phyloP scores from a whole-genome alignment of 2,329 filamentous ascomycete genomes.

The Magnaporthiopsis poae region DNA sequence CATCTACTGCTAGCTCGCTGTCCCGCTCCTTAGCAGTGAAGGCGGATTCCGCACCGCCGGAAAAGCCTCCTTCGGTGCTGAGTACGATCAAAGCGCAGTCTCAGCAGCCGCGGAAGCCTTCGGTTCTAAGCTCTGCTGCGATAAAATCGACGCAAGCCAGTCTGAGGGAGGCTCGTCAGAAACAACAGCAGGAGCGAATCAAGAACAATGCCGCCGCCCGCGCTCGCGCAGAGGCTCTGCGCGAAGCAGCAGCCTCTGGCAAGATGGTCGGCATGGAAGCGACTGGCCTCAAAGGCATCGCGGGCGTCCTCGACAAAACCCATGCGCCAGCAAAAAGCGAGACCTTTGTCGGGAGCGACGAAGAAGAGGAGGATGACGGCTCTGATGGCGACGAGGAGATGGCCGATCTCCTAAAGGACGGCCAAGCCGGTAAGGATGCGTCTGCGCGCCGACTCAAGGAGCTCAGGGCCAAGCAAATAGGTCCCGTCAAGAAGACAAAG shows the following conservation, averaged over 20 bases:
- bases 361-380: slow-evolving; percentile 63
- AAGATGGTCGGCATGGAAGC: slow-evolving; percentile 60
- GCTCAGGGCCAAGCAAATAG: slow-evolving; percentile 43
- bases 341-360: slow-evolving; percentile 81
- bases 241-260: slow-evolving; percentile 28
- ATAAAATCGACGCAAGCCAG: slow-evolving; percentile 27
- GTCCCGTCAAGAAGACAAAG: slow-evolving; percentile 75
- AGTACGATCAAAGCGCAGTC: slow-evolving; percentile 18
- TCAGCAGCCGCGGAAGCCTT: slow-evolving; percentile 26
- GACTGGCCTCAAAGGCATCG: slow-evolving; percentile 64
- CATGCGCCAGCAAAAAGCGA: slow-evolving; percentile 65
- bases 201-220: slow-evolving; percentile 63
- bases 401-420: slow-evolving; percentile 37
- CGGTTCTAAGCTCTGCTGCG: slow-evolving; percentile 9
- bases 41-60: not conserved
- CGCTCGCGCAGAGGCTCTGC: slow-evolving; percentile 55
- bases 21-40: not conserved
- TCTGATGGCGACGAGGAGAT: slow-evolving; percentile 52
- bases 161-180: slow-evolving; percentile 65
- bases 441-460: slow-evolving; percentile 37
- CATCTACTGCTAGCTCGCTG: not conserved
- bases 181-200: slow-evolving; percentile 64
- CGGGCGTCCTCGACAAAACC: slow-evolving; percentile 64
- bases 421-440: slow-evolving; percentile 39
- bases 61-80: not conserved